These are phyloP conservation scores for Metschnikowia santaceciliae DNA, from an alignment of 805 yeast genomes.

Conservation along the genomic window DNA sequence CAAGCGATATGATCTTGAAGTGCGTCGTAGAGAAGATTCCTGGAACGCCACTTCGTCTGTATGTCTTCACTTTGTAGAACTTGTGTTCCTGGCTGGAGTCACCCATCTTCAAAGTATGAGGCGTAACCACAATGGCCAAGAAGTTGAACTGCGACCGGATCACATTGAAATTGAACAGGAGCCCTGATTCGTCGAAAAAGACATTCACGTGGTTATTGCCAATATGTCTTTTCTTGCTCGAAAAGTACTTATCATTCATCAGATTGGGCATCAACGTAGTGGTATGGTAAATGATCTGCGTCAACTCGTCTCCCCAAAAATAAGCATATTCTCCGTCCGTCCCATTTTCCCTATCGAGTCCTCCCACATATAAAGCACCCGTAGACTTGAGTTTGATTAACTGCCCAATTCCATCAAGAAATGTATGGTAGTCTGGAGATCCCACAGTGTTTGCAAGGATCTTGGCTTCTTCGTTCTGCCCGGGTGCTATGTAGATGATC, in stretches of 20 bases:
- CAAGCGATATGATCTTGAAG: constrained; percentile 62
- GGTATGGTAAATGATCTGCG: constrained; percentile 73
- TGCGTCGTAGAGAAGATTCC: constrained; percentile 74
- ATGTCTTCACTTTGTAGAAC: constrained; percentile 60
- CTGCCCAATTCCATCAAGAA: constrained; percentile 56
- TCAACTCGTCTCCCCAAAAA: constrained; percentile 66
- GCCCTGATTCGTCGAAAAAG: constrained; percentile 70
- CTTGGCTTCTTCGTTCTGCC: constrained; percentile 60
- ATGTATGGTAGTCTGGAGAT: constrained; percentile 56
- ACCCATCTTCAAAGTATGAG: constrained; percentile 36
- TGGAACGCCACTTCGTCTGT: constrained; percentile 66
- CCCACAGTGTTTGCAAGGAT: constrained; percentile 64
- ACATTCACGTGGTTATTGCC: constrained; percentile 83
- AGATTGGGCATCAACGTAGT: constrained; percentile 75
- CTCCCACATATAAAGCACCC: constrained; percentile 61
- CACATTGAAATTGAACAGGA: constrained; percentile 63
- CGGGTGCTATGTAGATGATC: constrained; percentile 65
- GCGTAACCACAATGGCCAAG: constrained; percentile 72
- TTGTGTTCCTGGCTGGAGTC: constrained; percentile 10
- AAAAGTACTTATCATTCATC: constrained; percentile 37
- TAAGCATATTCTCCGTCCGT: constrained; percentile 73
- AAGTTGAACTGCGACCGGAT: constrained; percentile 80
- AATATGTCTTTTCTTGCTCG: constrained; percentile 74
- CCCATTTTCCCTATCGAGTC: constrained; percentile 67
- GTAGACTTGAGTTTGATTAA: constrained; percentile 53